Evolutionary conservation across 1,284 basidiomycete genomes (phyloP), one percentile per base, ranked within the genome.

Genomic region (Fomitopsis palustris): DNA sequence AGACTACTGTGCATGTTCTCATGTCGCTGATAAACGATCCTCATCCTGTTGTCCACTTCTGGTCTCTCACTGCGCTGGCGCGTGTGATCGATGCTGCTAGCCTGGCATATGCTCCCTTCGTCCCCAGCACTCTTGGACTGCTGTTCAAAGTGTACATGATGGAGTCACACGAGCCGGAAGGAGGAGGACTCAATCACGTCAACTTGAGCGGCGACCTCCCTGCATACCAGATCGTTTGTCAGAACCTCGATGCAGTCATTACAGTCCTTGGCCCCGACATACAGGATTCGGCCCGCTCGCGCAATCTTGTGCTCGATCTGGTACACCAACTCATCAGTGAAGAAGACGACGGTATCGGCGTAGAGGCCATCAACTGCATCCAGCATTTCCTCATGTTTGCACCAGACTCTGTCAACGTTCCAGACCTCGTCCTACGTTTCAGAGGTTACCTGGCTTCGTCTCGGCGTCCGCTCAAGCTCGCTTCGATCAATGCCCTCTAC

Each of bases 321-420:
- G 88, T 98, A 1, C 84, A 87, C 62, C 91, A 96, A 68, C 93
- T 98, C 67, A 87, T 88, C 3, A 75, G 83, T 41, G 96, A 99
- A 69, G 84, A 86, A 2, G 94, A 98, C 66, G 93, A 96, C 66
- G 90, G 90, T 0, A 88, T 96, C 55, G 83, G 89, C 27, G 92
- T 98, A 0, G 95, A 99, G 72, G 95, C 95, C 1, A 95, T 98
- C 75, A 93, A 92, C 73, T 96, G 95, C 70, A 88, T 94, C 19
- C 96, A 99, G 70, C 96, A 98, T 72, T 91, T 98, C 76, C 82
- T 97, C 33, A 95, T 99, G 86, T 98, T 99, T 67, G 90, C 94
- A 0, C 88, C 94, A 0, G 84, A 92, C 59, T 84, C 93, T 60
- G 86, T 94, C 61, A 81, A 94, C 60, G 84, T 94, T 7, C 88